A percentile compares a stretch with the other conserved stretches of the same genome.
Conservation (phyloP, 306 rosid genomes). For the Cucurbita pepo region DNA sequence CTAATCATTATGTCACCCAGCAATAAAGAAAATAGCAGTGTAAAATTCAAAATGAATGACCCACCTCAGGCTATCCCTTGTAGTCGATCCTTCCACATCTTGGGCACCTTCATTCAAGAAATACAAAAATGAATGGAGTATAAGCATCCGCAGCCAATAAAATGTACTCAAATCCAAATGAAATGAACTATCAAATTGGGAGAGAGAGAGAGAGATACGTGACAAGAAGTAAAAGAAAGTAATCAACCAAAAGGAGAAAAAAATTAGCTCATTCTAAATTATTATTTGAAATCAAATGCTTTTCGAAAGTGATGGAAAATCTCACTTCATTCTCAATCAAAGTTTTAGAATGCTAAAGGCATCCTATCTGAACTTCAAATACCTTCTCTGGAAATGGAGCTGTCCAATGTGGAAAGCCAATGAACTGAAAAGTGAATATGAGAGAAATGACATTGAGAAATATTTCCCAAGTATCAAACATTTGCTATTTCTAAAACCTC, state of each 20-base stretch:
- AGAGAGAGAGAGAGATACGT: background rate
- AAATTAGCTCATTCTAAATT: background rate
- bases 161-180: background rate
- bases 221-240: background rate
- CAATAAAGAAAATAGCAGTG: background rate
- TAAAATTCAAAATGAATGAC: constrained; percentile 8
- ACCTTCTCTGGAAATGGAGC: background rate
- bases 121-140: background rate
- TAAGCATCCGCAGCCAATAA: background rate
- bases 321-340: background rate
- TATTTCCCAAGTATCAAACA: background rate
- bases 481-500: background rate
- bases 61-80: constrained; percentile 33
- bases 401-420: background rate
- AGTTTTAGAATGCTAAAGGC: no score
- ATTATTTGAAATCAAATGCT: background rate
- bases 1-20: no score
- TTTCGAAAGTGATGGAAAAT: background rate
- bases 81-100: constrained; percentile 29
- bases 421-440: background rate
- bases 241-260: background rate
- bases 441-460: background rate
- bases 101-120: constrained; percentile 26
- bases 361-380: background rate
- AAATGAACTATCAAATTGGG: background rate